These are phyloP conservation scores for Kuraishia floccosa DNA, from an alignment of 805 yeast species.

Conservation along the genomic window DNA sequence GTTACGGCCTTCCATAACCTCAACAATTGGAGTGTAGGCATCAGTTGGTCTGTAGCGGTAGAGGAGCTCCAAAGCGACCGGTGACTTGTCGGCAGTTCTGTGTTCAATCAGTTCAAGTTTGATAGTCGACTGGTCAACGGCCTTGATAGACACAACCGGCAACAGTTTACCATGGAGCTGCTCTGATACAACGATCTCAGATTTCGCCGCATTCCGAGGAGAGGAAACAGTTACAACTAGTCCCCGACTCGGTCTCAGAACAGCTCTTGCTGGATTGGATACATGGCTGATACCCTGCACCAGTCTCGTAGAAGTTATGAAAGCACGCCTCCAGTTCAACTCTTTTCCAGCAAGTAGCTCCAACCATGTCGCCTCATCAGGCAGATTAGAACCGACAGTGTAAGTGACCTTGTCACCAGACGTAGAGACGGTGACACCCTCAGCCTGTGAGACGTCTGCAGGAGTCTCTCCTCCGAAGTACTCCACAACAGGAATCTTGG, in stretches of 20 bases:
- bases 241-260: constrained; percentile 62
- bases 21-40: constrained; percentile 94
- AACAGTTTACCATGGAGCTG: constrained; percentile 57
- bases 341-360: constrained; percentile 67
- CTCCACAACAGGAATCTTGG: constrained; percentile 79
- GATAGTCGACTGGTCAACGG: constrained; percentile 40
- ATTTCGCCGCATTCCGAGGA: constrained; percentile 38
- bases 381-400: constrained; percentile 23
- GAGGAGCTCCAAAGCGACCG: constrained; percentile 67
- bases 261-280: constrained; percentile 67
- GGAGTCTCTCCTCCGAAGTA: constrained; percentile 69
- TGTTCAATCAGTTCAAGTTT: constrained; percentile 72
- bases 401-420: constrained; percentile 20
- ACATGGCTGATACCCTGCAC: constrained; percentile 81
- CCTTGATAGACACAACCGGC: constrained; percentile 54
- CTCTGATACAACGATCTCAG: constrained; percentile 57
- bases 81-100: constrained; percentile 68
- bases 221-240: constrained; percentile 50
- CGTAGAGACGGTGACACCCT: constrained; percentile 21
- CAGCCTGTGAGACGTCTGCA: constrained; percentile 17
- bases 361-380: constrained; percentile 52
- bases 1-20: constrained; percentile 84
- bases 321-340: constrained; percentile 86
- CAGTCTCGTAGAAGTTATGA: constrained; percentile 65
- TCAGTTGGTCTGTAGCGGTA: constrained; percentile 73